Evolutionary conservation across 768 basidiomycete species (phyloP).

Genomic region (Kockovaella imperatae): DNA sequence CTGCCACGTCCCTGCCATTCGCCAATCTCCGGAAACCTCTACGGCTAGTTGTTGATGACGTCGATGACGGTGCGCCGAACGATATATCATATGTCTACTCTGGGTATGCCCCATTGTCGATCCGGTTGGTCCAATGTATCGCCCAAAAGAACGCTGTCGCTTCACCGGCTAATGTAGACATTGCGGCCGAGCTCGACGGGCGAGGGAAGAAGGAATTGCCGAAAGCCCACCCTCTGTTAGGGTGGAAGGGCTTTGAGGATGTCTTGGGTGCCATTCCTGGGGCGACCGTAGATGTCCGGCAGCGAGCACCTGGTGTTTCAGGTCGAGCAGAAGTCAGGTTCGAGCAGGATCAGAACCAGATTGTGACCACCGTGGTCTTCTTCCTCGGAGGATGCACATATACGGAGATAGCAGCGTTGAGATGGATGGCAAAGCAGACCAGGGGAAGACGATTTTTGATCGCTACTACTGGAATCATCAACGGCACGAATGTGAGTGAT

Average conservation of each 20-base stretch:
- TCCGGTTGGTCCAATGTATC: slow-evolving; percentile 85
- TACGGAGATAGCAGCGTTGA: slow-evolving; percentile 88
- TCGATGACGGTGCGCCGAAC: slow-evolving; percentile 59
- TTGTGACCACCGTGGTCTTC: slow-evolving; percentile 76
- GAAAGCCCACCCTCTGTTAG: slow-evolving; percentile 79
- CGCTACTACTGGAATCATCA: slow-evolving; percentile 84
- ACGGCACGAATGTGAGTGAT: slow-evolving; percentile 49
- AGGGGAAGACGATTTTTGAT: slow-evolving; percentile 80
- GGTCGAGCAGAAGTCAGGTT: slow-evolving; percentile 12
- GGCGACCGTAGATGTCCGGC: slow-evolving; percentile 67
- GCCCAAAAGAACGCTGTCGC: slow-evolving; percentile 85
- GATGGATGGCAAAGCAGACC: slow-evolving; percentile 83
- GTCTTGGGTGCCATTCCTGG: slow-evolving; percentile 73
- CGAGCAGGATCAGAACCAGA: slow-evolving; percentile 2
- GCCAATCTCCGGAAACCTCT: slow-evolving; percentile 67
- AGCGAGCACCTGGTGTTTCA: slow-evolving; percentile 28
- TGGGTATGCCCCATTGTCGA: slow-evolving; percentile 87
- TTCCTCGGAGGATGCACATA: slow-evolving; percentile 97
- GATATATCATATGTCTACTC: slow-evolving; percentile 96
- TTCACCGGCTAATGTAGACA: slow-evolving; percentile 12
- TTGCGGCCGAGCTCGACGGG: slow-evolving; percentile 15
- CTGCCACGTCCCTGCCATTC: slow-evolving; percentile 58
- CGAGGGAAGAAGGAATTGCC: slow-evolving; percentile 55
- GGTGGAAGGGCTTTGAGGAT: slow-evolving; percentile 98
- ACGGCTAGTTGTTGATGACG: slow-evolving; percentile 83